These are phyloP conservation scores for Sutorius australiensis DNA, from an alignment of 768 basidiomycete genomes.

Conservation along the genomic window DNA sequence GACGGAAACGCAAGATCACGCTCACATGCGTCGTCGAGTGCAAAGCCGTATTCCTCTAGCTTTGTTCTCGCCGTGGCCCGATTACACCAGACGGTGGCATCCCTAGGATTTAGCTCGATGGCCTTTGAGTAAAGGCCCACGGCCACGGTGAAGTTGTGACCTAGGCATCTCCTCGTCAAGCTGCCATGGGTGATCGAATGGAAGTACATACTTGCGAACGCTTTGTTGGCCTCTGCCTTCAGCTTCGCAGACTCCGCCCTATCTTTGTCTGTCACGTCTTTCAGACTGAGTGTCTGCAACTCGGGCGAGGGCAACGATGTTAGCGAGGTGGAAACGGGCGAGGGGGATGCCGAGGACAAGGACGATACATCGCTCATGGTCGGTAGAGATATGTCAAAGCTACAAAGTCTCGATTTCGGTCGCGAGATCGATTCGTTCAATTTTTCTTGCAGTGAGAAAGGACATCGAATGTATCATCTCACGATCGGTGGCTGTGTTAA, in stretches of 20 bases:
- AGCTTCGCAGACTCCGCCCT: constrained; percentile 62
- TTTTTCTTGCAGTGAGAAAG: constrained; percentile 9
- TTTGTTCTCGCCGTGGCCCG: constrained; percentile 90
- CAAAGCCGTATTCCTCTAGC: constrained; percentile 92
- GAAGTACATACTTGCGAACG: constrained; percentile 57
- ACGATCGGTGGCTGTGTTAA: constrained; percentile 30
- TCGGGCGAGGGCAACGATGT: constrained; percentile 61
- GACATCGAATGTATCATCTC: constrained; percentile 18
- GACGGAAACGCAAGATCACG: constrained; percentile 14
- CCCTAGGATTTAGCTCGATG: constrained; percentile 82
- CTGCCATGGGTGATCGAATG: neutral
- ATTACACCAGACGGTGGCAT: constrained; percentile 92
- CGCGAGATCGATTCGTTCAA: neutral
- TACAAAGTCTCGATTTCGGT: constrained; percentile 1
- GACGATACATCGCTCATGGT: constrained; percentile 25
- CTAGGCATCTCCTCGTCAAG: constrained; percentile 30
- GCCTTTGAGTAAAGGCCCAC: constrained; percentile 79
- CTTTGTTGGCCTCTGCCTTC: constrained; percentile 86
- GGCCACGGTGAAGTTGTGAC: constrained; percentile 73
- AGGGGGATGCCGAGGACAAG: constrained; percentile 33
- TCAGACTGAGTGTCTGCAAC: constrained; percentile 47
- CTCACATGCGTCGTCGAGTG: constrained; percentile 82
- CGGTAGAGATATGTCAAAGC: neutral
- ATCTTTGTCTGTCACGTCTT: constrained; percentile 67
- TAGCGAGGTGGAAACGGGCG: constrained; percentile 49